phyloP scores from a whole-genome alignment of 2,329 filamentous ascomycete genomes.

The Xylaria arbuscula region DNA sequence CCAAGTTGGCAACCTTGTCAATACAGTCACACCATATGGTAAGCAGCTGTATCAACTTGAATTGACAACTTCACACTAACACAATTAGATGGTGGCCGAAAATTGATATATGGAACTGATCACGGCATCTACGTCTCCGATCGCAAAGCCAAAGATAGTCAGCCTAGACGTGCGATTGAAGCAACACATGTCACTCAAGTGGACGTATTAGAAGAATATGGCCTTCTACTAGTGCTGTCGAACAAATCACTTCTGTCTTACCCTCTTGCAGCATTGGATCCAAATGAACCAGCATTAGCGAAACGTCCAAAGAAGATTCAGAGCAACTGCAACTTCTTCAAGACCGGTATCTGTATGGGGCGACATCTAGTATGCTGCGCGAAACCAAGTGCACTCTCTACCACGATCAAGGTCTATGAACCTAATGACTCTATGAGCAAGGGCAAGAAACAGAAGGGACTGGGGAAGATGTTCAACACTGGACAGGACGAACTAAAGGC shows the following conservation, averaged over 20 bases:
- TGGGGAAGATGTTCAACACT: constrained; percentile 93
- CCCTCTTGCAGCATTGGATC: constrained; percentile 85
- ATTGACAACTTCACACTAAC: constrained; percentile 34
- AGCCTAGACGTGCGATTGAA: constrained; percentile 86
- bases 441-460: constrained; percentile 93
- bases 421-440: constrained; percentile 94
- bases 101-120: constrained; percentile 94
- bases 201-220: constrained; percentile 95
- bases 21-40: constrained; percentile 93
- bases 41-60: constrained; percentile 53
- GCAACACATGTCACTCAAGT: constrained; percentile 90
- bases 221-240: constrained; percentile 87
- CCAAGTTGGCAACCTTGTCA: constrained; percentile 80
- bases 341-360: constrained; percentile 92
- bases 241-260: constrained; percentile 95
- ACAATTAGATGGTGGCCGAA: constrained; percentile 84
- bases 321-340: constrained; percentile 98
- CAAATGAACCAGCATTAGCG: constrained; percentile 80
- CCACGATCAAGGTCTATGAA: constrained; percentile 99
- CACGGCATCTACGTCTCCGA: constrained; percentile 93
- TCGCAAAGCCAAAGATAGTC: constrained; percentile 85
- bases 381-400: constrained; percentile 91
- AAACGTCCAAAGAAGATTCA: constrained; percentile 96
- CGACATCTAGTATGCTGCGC: constrained; percentile 96
- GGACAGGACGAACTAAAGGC: constrained; percentile 95